phyloP scores from a whole-genome alignment of 306 rosid genomes.

The Pyrus betulifolia region DNA sequence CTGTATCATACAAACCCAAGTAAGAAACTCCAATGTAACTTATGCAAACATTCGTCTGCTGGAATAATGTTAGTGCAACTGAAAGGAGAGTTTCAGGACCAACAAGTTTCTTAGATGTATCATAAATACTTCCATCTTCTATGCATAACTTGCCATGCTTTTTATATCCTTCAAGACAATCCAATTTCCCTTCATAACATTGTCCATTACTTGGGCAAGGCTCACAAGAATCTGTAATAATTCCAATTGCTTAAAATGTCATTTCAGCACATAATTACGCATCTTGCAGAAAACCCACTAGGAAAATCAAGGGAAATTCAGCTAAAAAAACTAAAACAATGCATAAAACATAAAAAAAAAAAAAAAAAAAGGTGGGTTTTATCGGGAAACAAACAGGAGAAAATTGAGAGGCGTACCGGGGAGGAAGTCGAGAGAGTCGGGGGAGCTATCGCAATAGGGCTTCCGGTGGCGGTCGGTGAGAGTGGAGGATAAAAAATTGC shows the following conservation, averaged over 20 bases:
- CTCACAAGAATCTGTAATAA: constrained; percentile 56
- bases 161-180: constrained; percentile 61
- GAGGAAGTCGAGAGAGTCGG: constrained; percentile 25
- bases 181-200: constrained; percentile 52
- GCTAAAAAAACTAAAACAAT: neutral
- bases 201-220: constrained; percentile 83
- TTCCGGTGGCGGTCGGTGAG: constrained; percentile 23
- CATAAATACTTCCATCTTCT: constrained; percentile 71
- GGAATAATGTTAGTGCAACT: constrained; percentile 3
- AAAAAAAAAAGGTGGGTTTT: neutral
- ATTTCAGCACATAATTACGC: neutral
- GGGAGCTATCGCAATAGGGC: constrained; percentile 56
- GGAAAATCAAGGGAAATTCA: neutral
- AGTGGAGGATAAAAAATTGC: constrained; percentile 37
- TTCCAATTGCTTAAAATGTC: neutral
- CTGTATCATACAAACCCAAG: constrained; percentile 30
- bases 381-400: neutral
- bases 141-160: constrained; percentile 57
- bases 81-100: constrained; percentile 23
- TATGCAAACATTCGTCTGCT: neutral
- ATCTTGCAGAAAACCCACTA: neutral
- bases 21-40: neutral
- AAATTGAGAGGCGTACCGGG: constrained; percentile 33
- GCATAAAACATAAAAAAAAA: neutral
- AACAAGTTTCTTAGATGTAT: constrained; percentile 66